Conservation (phyloP, 257 asterid species). For the Nicotiana sylvestris region DNA sequence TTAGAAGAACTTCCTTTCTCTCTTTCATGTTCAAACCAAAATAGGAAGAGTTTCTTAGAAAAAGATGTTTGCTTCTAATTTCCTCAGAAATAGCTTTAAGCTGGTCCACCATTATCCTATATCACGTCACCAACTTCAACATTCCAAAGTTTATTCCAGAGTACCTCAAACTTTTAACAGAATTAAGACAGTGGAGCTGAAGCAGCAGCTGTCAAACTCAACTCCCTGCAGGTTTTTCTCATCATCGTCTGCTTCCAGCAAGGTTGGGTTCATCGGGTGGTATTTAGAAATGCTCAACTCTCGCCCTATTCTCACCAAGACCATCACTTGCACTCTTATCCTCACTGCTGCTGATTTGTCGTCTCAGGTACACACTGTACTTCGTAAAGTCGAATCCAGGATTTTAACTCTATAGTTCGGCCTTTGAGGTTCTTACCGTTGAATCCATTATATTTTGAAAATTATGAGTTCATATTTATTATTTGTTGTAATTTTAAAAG, state of each 20-base stretch:
- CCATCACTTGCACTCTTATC: conserved; percentile 65
- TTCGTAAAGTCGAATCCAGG: too few species aligned
- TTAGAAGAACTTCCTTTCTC: background rate
- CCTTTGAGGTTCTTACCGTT: too few species aligned
- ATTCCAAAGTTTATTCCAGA: conserved; percentile 29
- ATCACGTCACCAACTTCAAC: conserved; percentile 21
- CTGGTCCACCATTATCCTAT: background rate
- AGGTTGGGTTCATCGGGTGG: conserved; percentile 54
- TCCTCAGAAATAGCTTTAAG: background rate
- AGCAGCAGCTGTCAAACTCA: conserved; percentile 1
- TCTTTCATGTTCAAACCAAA: background rate
- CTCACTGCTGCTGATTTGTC: conserved; percentile 80
- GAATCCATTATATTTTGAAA: too few species aligned
- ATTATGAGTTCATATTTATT: too few species aligned
- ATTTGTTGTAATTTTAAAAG: too few species aligned
- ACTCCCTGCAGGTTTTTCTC: conserved; percentile 18
- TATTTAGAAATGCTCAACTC: conserved; percentile 53
- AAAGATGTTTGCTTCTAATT: background rate
- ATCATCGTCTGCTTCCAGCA: conserved; percentile 13
- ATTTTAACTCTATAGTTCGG: too few species aligned
- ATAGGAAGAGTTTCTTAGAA: background rate
- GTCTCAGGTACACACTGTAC: conserved; percentile 53
- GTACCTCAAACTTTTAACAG: conserved; percentile 18
- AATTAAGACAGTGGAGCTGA: conserved; percentile 22
- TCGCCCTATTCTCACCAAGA: conserved; percentile 73